Percentiles rank a stretch among this genome's conserved stretches.
phyloP scores from a whole-genome alignment of 768 basidiomycete genomes.

The Chalciporus piperatus region DNA sequence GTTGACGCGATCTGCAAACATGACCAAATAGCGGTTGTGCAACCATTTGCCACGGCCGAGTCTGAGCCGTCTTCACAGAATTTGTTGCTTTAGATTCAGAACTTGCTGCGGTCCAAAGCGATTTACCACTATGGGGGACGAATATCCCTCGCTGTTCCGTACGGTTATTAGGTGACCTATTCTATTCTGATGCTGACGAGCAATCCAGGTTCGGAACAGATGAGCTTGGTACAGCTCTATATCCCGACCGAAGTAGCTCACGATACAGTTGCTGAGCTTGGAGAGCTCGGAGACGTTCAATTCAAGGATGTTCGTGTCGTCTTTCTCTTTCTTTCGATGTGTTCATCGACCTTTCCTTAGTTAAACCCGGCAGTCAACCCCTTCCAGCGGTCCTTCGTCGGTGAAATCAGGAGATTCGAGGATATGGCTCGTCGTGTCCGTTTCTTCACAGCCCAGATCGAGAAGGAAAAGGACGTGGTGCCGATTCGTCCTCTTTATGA shows the following conservation, averaged over 20 bases:
- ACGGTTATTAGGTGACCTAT: slow-evolving; percentile 7
- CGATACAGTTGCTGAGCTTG: slow-evolving; percentile 92
- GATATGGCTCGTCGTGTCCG: slow-evolving; percentile 95
- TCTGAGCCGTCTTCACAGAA: neutral
- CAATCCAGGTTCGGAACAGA: slow-evolving; percentile 84
- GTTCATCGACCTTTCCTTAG: slow-evolving; percentile 39
- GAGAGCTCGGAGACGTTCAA: slow-evolving; percentile 92
- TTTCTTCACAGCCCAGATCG: slow-evolving; percentile 84
- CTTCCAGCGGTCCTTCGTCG: slow-evolving; percentile 97
- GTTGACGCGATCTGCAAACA: slow-evolving; percentile 23
- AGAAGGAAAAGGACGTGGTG: slow-evolving; percentile 79
- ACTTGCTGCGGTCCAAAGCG: neutral
- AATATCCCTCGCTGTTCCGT: slow-evolving; percentile 87
- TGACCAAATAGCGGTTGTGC: slow-evolving; percentile 12
- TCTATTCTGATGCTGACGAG: slow-evolving; percentile 4
- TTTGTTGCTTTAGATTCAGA: neutral
- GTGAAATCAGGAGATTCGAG: slow-evolving; percentile 91
- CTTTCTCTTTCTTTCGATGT: neutral
- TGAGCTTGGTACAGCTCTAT: slow-evolving; percentile 97
- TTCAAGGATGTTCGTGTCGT: slow-evolving; percentile 86
- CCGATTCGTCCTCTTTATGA: slow-evolving; percentile 85
- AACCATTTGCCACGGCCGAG: too few species aligned
- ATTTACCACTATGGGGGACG: slow-evolving; percentile 56
- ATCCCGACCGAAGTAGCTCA: slow-evolving; percentile 97
- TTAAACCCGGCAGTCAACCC: slow-evolving; percentile 93